phyloP scores from a whole-genome alignment of 257 asterid genomes.

The Marsdenia floribunda region DNA sequence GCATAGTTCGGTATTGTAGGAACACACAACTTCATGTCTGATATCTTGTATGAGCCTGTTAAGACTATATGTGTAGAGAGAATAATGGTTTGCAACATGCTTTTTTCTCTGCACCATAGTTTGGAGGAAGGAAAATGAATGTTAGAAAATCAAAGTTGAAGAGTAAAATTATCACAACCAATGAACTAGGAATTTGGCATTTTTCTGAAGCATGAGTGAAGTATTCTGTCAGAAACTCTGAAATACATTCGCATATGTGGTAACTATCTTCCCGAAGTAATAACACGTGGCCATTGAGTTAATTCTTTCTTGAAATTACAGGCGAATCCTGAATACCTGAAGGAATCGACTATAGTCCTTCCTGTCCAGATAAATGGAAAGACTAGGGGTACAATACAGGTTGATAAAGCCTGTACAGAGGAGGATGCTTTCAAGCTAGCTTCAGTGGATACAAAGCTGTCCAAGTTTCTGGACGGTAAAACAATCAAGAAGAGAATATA shows the following conservation, averaged over 20 bases:
- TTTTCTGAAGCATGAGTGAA: background rate
- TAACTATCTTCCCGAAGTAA: background rate
- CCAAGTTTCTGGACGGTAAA: constrained; percentile 60
- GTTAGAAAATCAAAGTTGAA: background rate
- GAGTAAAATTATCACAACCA: background rate
- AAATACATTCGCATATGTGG: background rate
- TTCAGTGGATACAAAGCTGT: constrained; percentile 58
- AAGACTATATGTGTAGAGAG: background rate
- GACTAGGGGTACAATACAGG: constrained; percentile 88
- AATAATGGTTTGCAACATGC: background rate
- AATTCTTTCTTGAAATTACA: constrained; percentile 23
- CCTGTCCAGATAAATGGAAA: constrained; percentile 95
- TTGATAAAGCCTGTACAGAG: constrained; percentile 70
- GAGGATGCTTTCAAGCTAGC: constrained; percentile 74
- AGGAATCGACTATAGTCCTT: constrained; percentile 57
- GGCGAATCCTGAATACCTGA: constrained; percentile 73
- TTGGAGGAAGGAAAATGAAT: no score
- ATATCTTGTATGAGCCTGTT: background rate
- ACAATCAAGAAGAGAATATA: constrained; percentile 68
- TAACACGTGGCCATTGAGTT: background rate
- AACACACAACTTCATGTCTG: background rate
- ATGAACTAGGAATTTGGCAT: background rate
- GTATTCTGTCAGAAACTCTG: background rate
- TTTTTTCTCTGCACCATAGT: no score
- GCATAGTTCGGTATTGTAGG: background rate